Evolutionary conservation across 345 rosid species (phyloP).

Genomic region (Fremontodendron californicum): DNA sequence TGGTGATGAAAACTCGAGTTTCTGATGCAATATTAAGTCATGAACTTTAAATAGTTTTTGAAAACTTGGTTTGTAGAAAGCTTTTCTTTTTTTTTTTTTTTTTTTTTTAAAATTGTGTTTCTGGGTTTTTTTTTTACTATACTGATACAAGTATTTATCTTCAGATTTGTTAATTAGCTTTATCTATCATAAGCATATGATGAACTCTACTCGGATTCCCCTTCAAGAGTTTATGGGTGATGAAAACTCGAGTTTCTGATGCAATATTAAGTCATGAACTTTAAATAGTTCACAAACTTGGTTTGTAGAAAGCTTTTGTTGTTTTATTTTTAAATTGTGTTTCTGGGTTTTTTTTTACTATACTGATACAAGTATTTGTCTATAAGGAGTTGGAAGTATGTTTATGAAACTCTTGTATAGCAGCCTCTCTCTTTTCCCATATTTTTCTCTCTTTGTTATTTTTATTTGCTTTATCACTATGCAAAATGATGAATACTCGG

Average conservation of each 20-base stretch:
- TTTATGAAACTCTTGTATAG: not conserved
- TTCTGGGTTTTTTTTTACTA: not conserved
- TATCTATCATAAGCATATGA: constrained; percentile 29
- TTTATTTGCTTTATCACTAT: not conserved
- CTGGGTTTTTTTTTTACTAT: not conserved
- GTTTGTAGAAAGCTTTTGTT: not conserved
- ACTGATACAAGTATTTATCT: not conserved
- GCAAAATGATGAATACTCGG: constrained; percentile 59
- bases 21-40: constrained; percentile 40
- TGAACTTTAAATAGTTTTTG: not conserved
- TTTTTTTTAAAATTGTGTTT: not conserved
- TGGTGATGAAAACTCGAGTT: constrained; percentile 57
- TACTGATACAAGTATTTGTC: not conserved
- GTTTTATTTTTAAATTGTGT: not conserved
- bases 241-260: constrained; percentile 63
- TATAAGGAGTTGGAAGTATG: not conserved
- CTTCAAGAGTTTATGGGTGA: constrained; percentile 50
- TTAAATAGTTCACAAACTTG: not conserved
- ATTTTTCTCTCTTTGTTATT: not conserved
- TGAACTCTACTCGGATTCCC: constrained; percentile 56
- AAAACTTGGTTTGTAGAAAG: not conserved
- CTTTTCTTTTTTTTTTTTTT: not conserved
- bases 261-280: constrained; percentile 11
- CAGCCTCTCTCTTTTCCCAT: not conserved
- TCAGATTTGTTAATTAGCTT: not conserved